These are phyloP conservation scores for Brassica juncea DNA, from an alignment of 345 rosid genomes.

Conservation along the genomic window DNA sequence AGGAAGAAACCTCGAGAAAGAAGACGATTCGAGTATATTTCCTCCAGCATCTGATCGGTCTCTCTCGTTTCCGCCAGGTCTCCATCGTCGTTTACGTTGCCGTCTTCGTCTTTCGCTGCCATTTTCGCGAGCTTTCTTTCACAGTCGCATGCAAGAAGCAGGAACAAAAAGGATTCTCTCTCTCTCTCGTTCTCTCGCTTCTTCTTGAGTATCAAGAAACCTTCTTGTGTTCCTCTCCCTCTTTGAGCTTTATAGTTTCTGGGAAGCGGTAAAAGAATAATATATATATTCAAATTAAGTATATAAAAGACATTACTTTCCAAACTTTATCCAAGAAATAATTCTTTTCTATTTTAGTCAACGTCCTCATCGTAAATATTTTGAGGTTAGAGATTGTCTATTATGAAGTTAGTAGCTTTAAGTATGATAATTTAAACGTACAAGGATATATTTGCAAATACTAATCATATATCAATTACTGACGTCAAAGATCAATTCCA, in stretches of 20 bases:
- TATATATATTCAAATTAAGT: background rate
- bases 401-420: no score
- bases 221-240: background rate
- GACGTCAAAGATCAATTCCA: no score
- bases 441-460: no score
- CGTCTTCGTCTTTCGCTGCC: slow-evolving; percentile 46
- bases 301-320: no score
- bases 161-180: background rate
- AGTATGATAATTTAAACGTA: no score
- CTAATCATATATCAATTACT: no score
- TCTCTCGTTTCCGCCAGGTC: slow-evolving; percentile 62
- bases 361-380: no score
- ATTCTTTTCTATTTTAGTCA: no score
- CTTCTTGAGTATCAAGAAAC: slow-evolving; percentile 4
- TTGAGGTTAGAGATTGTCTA: no score
- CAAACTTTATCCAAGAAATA: background rate
- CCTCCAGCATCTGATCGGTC: slow-evolving; percentile 67
- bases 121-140: slow-evolving; percentile 35
- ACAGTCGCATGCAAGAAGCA: slow-evolving; percentile 45
- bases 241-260: background rate
- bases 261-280: background rate
- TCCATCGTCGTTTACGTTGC: slow-evolving; percentile 43
- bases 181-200: background rate
- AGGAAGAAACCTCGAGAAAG: slow-evolving; percentile 59
- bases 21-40: slow-evolving; percentile 67